Evolutionary conservation across 805 yeast genomes (phyloP).

Genomic region (Soucietia sequanensis): DNA sequence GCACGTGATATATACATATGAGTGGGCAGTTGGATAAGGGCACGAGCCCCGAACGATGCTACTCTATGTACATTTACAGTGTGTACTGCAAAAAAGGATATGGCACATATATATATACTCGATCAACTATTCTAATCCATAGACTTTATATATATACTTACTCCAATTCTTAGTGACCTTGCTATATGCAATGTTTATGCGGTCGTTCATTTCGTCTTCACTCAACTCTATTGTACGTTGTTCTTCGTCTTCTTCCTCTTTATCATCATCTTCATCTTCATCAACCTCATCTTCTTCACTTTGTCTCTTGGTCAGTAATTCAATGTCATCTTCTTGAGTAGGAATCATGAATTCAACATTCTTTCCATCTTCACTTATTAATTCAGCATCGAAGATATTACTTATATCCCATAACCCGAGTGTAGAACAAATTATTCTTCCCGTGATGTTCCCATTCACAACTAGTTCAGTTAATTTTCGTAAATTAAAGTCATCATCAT

Average conservation of each 20-base stretch:
- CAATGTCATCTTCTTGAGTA: neutral
- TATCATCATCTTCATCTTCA: slow-evolving; percentile 1
- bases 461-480: slow-evolving; percentile 13
- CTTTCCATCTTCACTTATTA: slow-evolving; percentile 5
- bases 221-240: slow-evolving; percentile 4
- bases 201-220: slow-evolving; percentile 9
- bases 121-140: slow-evolving; percentile 30
- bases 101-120: too few species aligned
- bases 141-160: slow-evolving; percentile 27
- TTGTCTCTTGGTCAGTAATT: neutral
- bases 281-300: slow-evolving; percentile 1
- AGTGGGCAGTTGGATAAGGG: too few species aligned
- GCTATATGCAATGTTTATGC: slow-evolving; percentile 6
- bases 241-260: slow-evolving; percentile 1
- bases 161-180: slow-evolving; percentile 24
- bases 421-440: slow-evolving; percentile 31
- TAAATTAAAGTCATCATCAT: slow-evolving; percentile 8
- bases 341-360: neutral
- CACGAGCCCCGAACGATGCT: too few species aligned
- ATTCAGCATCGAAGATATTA: slow-evolving; percentile 12
- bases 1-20: too few species aligned
- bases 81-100: too few species aligned
- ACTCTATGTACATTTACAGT: too few species aligned
- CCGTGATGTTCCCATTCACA: slow-evolving; percentile 19
- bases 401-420: slow-evolving; percentile 37